These are phyloP conservation scores for Xylariales sp. DNA, from an alignment of 2,329 filamentous ascomycete species.

Conservation along the genomic window DNA sequence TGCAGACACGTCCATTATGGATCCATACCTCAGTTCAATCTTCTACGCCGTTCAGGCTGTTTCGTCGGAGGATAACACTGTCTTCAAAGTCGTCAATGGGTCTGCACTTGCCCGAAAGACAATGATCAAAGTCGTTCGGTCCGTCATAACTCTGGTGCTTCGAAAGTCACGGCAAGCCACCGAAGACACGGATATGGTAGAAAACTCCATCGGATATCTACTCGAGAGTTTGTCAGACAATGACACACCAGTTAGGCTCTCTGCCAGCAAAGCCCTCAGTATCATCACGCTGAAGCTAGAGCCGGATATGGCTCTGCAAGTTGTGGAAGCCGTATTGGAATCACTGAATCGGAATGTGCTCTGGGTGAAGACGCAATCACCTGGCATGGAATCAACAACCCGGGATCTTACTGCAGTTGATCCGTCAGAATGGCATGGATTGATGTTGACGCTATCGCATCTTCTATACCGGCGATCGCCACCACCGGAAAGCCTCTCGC, in stretches of 20 bases:
- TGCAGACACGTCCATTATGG: slow-evolving; percentile 69
- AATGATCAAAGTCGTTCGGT: slow-evolving; percentile 78
- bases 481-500: slow-evolving; percentile 62
- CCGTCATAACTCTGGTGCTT: slow-evolving; percentile 63
- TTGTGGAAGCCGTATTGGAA: slow-evolving; percentile 81
- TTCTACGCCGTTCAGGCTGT: slow-evolving; percentile 62
- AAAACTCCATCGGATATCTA: slow-evolving; percentile 77
- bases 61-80: slow-evolving; percentile 42
- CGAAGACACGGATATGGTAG: slow-evolving; percentile 54
- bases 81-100: slow-evolving; percentile 53
- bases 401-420: slow-evolving; percentile 72
- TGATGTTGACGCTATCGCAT: slow-evolving; percentile 83
- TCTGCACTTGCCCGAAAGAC: slow-evolving; percentile 79
- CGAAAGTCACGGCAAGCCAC: slow-evolving; percentile 41
- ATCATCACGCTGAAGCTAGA: slow-evolving; percentile 78
- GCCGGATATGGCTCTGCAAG: slow-evolving; percentile 74
- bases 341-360: slow-evolving; percentile 56
- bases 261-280: slow-evolving; percentile 89
- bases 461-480: slow-evolving; percentile 81
- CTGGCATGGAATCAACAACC: slow-evolving; percentile 27
- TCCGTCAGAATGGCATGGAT: slow-evolving; percentile 83
- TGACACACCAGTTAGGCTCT: slow-evolving; percentile 84
- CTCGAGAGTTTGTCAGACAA: slow-evolving; percentile 76
- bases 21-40: slow-evolving; percentile 58
- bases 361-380: slow-evolving; percentile 38